Base-by-base conservation (phyloP, 2,329 filamentous ascomycete genomes). In the Metarhizium brunneum region DNA sequence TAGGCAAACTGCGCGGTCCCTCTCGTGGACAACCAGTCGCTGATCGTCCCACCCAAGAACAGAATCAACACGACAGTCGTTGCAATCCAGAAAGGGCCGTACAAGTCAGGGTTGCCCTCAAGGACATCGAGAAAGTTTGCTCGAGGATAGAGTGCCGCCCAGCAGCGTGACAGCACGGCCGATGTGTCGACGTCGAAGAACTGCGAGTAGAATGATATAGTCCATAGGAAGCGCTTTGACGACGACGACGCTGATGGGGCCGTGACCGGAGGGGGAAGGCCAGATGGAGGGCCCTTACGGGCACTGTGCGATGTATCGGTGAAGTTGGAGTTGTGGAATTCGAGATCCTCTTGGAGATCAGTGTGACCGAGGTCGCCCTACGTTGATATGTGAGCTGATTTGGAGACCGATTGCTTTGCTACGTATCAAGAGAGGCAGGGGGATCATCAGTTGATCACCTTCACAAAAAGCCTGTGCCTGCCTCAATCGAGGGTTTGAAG, bases 151-250 rank as follows among this genome's bases (percentile, higher is more conserved):
- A 97, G 76, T n/a, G 92, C 86, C 1, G 91, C 87, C 71, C 85
- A 86, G 73, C 94, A 97, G 62, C 94, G 88, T 66, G 86, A 80
- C 55, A 96, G 76, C 20, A 99, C 92, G 54, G 94, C 89, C 58
- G 83, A 86, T 1, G 94, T 97, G 74, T 99, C 94, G 61, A 99
- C 92, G 68, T 99, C 94, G 75, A 99, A 99, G 82, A 94, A 97
- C 75, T 96, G 94, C 55, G 91, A 85, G 76, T 99, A 99, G 78
- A 96, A 99, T 56, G 85, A 84, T 59, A 97, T 78, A 49, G 85
- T 85, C 94, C 94, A 99, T 61, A 97, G 87, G 76, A 87, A 91
- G 66, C 89, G 89, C 75, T 97, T 97, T 58, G 82, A 80, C n/a
- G 71, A 70, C 18, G 68, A 65, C 18, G 71, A 68, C 3, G 8